Base-by-base conservation (phyloP, 148 eudicot genomes). In the Rhododendron griersonianum region DNA sequence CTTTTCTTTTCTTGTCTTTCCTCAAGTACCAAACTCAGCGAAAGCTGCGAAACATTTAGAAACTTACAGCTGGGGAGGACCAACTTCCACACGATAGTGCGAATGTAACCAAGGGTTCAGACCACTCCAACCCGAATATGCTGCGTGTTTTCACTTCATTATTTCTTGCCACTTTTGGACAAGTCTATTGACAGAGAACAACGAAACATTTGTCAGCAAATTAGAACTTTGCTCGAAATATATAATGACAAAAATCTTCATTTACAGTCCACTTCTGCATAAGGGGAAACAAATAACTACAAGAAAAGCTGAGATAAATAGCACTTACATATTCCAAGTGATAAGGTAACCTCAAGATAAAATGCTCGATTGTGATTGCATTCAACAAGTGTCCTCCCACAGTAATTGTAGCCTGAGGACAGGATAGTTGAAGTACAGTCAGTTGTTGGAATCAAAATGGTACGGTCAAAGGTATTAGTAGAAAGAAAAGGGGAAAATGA, bases 51-150 rank as follows among this genome's bases (percentile, higher is more conserved):
- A 30, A 55, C 6, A 48, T 39, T 18, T 45, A 28, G 41, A 35
- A 81, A 89, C 98, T 95, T 88, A 97, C 99, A 87, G 98, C 98
- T 78, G 98, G 99, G 35, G 98, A 95, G 51, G 98, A 96, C 93
- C 98, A 95, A 80, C 98, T 96, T 81, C 99, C 99, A 81, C 98
- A 95, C 82, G 95, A 92, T 35, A 96, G 91, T 55, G 98, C 98
- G 84, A 96, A 96, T 80, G 99, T 93, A 30, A 96, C 93, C 89
- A 94, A 83, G 28, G 99, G 99, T 83, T 96, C 99, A 51, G 95
- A 90, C 86, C 93, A 92, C 85, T 93, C 98, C 92, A 96, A 88
- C 21, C 98, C 96, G 41, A 91, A 95, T 84, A 82, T 85, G 63
- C 86, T 88, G 75, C 92, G 89, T 18, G 91, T 93, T 86, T 86